Percentiles rank a stretch among this genome's conserved stretches.
Evolutionary conservation across 1,284 basidiomycete species (phyloP).

Genomic region (Pterulicium gracile): DNA sequence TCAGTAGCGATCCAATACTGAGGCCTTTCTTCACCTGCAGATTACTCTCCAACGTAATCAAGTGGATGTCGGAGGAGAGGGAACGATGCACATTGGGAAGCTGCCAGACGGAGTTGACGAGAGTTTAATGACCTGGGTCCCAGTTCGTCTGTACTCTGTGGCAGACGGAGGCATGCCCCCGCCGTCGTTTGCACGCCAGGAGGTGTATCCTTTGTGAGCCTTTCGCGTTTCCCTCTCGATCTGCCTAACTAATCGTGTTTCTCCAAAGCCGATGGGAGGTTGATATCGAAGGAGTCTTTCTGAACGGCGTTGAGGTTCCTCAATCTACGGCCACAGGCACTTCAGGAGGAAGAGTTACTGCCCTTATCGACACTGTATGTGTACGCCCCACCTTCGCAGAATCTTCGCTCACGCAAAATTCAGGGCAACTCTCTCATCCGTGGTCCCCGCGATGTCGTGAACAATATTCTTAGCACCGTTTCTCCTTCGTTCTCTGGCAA

Average conservation of each 20-base stretch:
- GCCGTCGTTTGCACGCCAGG: conserved; percentile 31
- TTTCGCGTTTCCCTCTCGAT: neutral
- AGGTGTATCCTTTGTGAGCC: conserved; percentile 23
- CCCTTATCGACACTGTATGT: conserved; percentile 41
- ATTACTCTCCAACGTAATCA: conserved; percentile 38
- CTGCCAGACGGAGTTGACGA: conserved; percentile 31
- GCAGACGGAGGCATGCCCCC: conserved; percentile 30
- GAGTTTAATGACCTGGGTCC: conserved; percentile 38
- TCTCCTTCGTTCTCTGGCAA: conserved; percentile 22
- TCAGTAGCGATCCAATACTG: conserved; percentile 30
- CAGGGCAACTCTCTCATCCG: conserved; percentile 47
- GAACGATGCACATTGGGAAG: conserved; percentile 39
- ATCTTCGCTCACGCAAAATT: conserved; percentile 1
- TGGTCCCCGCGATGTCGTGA: conserved; percentile 40
- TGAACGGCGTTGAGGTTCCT: conserved; percentile 41
- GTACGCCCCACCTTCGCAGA: conserved; percentile 9
- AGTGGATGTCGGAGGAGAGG: conserved; percentile 37
- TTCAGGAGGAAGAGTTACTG: conserved; percentile 25
- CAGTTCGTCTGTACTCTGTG: conserved; percentile 31
- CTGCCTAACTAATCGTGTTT: conserved; percentile 11
- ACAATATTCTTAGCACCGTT: conserved; percentile 24
- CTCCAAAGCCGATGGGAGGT: conserved; percentile 47
- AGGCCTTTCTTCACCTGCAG: conserved; percentile 24
- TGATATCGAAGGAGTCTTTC: conserved; percentile 41
- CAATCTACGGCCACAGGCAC: conserved; percentile 24